phyloP scores from a whole-genome alignment of 1,284 basidiomycete genomes.

The Phlebopus sp. region DNA sequence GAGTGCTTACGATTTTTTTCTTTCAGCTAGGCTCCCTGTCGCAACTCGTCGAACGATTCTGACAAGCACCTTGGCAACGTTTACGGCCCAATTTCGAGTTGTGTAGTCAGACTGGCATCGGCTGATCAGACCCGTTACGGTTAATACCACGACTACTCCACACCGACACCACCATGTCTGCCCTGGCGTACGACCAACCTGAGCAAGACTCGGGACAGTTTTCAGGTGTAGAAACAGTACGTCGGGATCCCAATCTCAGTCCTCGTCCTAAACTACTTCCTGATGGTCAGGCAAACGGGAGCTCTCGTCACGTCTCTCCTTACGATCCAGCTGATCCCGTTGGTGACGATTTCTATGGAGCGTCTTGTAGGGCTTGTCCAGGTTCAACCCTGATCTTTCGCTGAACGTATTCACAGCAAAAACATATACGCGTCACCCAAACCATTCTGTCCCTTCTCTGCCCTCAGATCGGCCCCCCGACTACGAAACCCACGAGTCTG shows the following conservation, averaged over 20 bases:
- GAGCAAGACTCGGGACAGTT: constrained; percentile 13
- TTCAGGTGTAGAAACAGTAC: constrained; percentile 7
- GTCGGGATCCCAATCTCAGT: constrained; percentile 3
- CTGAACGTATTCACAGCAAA: constrained; percentile 18
- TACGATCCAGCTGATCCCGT: constrained; percentile 7
- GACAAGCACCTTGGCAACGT: no score
- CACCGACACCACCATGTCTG: constrained; percentile 25
- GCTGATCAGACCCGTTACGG: neutral
- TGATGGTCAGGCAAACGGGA: constrained; percentile 7
- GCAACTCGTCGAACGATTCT: no score
- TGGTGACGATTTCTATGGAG: constrained; percentile 18
- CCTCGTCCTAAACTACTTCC: neutral
- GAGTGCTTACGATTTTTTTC: no score
- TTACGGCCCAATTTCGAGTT: no score
- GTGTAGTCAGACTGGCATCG: no score
- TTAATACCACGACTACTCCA: neutral
- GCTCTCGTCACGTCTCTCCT: constrained; percentile 1
- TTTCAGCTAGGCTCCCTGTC: no score
- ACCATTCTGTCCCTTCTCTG: constrained; percentile 27
- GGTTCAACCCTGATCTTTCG: neutral
- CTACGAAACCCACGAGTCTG: constrained; percentile 23
- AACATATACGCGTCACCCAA: constrained; percentile 25
- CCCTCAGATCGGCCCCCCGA: constrained; percentile 21
- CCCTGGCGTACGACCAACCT: constrained; percentile 29
- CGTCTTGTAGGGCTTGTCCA: constrained; percentile 18